Base-by-base conservation (phyloP, 148 eudicot genomes). In the Talinum fruticosum region DNA sequence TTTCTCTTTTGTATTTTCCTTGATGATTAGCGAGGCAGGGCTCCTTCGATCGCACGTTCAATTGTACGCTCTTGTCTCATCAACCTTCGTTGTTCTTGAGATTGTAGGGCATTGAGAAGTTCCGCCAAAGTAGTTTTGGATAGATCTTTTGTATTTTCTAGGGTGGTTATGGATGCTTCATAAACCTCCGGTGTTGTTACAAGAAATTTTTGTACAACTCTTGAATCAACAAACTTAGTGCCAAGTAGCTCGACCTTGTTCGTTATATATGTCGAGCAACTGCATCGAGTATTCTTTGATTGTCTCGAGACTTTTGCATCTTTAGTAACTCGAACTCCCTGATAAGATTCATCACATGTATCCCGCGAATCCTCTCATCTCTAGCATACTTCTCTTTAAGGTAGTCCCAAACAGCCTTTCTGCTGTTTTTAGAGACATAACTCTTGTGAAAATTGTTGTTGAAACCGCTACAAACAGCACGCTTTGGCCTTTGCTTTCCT, bases 11-110 rank as follows among this genome's bases (percentile, higher is more conserved):
- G 24, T 44, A 24, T 62, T 8, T 36, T 68, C 13, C 73, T 76
- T 76, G 75, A 80, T 76, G 74, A n/a, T 78, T 59, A 28, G 64
- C 81, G n/a, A 84, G 83, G 81, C 81, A 76, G 82, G n/a, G n/a
- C n/a, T n/a, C n/a, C 88, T 71, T 26, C 69, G 62, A 38, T 47
- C 66, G 85, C 82, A 68, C 78, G 68, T 36, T 84, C 81, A 79
- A 81, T 38, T 66, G 49, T 82, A 66, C n/a, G n/a, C n/a, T n/a
- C n/a, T n/a, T n/a, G n/a, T n/a, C n/a, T n/a, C n/a, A n/a, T n/a
- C n/a, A n/a, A n/a, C n/a, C n/a, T n/a, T n/a, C n/a, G n/a, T n/a
- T n/a, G n/a, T n/a, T n/a, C n/a, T n/a, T n/a, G n/a, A 34, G 73
- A 45, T 35, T 70, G 73, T 36, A 70, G 37, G 4, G 73, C 73